These are phyloP conservation scores for Nemania sp. DNA, from an alignment of 2,329 filamentous ascomycete genomes.

Conservation along the genomic window DNA sequence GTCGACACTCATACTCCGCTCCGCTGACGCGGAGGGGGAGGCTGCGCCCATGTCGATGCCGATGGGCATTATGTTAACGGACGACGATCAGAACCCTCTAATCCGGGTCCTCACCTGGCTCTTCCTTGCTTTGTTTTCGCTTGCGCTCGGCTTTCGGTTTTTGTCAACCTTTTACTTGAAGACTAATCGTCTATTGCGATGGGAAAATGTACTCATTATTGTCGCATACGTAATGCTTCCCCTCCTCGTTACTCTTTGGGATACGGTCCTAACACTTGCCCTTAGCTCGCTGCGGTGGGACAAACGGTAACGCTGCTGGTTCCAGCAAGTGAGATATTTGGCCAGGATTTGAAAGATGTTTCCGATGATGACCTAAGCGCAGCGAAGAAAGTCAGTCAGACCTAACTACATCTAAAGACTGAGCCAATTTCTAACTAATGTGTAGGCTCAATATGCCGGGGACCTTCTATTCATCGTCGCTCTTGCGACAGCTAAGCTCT, in stretches of 20 bases:
- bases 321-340: neutral
- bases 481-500: constrained; percentile 29
- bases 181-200: neutral
- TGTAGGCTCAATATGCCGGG: constrained; percentile 11
- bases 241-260: neutral
- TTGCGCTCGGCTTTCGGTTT: neutral
- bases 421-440: neutral
- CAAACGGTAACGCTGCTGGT: neutral
- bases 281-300: neutral
- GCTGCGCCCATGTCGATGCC: neutral
- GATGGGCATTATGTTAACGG: neutral
- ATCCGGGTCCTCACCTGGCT: constrained; percentile 1
- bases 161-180: neutral
- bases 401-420: neutral
- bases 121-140: neutral
- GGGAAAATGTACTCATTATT: constrained; percentile 1
- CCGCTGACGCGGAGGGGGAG: neutral
- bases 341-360: neutral
- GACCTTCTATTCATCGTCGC: constrained; percentile 32
- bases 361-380: neutral
- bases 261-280: neutral
- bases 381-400: neutral
- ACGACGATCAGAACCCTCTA: neutral
- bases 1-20: neutral
- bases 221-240: neutral